Evolutionary conservation across 257 asterid genomes (phyloP).

Genomic region (Plectranthus barbatus): DNA sequence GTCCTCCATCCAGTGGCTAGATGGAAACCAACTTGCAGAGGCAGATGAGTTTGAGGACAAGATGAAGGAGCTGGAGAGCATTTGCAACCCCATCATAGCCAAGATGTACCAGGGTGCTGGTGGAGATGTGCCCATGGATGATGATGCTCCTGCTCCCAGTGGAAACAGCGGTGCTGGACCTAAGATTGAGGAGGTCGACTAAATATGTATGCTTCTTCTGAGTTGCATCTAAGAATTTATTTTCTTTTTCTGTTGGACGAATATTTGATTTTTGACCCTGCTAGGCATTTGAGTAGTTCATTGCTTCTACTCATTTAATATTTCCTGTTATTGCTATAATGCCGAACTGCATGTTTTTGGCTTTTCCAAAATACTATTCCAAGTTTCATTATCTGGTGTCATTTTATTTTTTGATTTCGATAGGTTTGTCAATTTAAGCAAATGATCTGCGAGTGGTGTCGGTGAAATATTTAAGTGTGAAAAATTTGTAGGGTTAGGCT

Average conservation of each 20-base stretch:
- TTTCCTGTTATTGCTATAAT: neutral
- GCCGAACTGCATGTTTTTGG: too few species aligned
- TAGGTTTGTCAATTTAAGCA: too few species aligned
- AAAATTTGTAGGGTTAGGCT: too few species aligned
- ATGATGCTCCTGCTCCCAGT: constrained; percentile 36
- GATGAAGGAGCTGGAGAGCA: constrained; percentile 42
- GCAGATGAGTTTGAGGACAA: constrained; percentile 35
- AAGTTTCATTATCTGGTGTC: too few species aligned
- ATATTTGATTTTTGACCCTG: neutral
- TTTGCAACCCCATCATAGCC: constrained; percentile 44
- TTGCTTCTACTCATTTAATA: neutral
- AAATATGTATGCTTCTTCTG: neutral
- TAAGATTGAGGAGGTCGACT: constrained; percentile 63
- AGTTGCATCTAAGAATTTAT: neutral
- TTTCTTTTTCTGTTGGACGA: neutral
- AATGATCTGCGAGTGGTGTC: too few species aligned
- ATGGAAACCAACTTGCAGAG: constrained; percentile 33
- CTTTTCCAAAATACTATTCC: too few species aligned
- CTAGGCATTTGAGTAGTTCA: neutral
- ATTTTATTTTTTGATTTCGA: too few species aligned
- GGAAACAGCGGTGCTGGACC: constrained; percentile 44
- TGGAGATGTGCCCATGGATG: constrained; percentile 48
- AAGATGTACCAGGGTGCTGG: constrained; percentile 55
- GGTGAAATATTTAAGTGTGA: too few species aligned
- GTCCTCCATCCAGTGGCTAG: constrained; percentile 32